Percentiles rank a stretch among this genome's conserved stretches.
phyloP scores from a whole-genome alignment of 768 basidiomycete genomes.

The Leccinum longicurvipes region DNA sequence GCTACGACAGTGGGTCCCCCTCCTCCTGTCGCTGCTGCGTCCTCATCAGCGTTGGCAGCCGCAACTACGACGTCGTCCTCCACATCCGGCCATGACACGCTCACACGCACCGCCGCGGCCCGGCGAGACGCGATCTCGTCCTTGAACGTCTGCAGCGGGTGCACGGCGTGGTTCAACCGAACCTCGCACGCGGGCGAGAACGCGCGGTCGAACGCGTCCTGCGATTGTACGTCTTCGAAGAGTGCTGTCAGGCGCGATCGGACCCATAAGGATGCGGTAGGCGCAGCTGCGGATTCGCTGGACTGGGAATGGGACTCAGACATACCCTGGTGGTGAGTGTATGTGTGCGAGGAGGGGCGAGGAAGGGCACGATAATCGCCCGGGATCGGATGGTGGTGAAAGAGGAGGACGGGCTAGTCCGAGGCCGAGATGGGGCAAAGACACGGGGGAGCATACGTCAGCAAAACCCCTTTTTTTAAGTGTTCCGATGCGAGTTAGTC shows the following conservation, averaged over 20 bases:
- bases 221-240: slow-evolving; percentile 20
- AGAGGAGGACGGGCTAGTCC: too few species aligned
- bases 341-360: background rate
- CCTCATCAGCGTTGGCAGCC: too few species aligned
- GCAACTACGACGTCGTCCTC: slow-evolving; percentile 3
- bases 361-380: background rate
- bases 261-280: slow-evolving; percentile 26
- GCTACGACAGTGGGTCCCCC: slow-evolving; percentile 36
- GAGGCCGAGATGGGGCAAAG: too few species aligned
- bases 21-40: too few species aligned
- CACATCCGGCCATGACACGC: slow-evolving; percentile 33
- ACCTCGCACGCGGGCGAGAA: slow-evolving; percentile 36
- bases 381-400: background rate
- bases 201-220: slow-evolving; percentile 22
- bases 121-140: slow-evolving; percentile 24
- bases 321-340: background rate
- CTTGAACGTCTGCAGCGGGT: slow-evolving; percentile 25
- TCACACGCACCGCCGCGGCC: slow-evolving; percentile 14
- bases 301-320: background rate
- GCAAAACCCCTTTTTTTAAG: too few species aligned
- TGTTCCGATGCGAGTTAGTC: too few species aligned
- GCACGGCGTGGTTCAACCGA: slow-evolving; percentile 29
- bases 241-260: slow-evolving; percentile 27
- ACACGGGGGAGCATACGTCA: background rate
- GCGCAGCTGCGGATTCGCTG: background rate